Evolutionary conservation across 345 rosid species (phyloP).

Genomic region (Microthlaspi erraticum): DNA sequence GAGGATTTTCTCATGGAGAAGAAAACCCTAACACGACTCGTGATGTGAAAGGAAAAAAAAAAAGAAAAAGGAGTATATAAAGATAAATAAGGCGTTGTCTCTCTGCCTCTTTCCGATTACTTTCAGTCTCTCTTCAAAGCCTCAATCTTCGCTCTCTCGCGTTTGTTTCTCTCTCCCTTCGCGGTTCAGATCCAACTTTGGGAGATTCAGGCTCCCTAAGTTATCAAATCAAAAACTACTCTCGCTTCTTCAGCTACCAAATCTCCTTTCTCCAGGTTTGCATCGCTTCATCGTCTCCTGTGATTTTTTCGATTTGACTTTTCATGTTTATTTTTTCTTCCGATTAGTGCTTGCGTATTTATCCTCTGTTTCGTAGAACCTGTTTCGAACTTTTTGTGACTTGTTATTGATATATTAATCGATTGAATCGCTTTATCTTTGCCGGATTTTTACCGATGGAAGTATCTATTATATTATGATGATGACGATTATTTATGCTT

Average conservation of each 20-base stretch:
- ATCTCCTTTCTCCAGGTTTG: constrained; percentile 41
- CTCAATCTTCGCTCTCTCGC: constrained; percentile 34
- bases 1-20: constrained; percentile 29
- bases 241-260: constrained; percentile 18
- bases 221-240: constrained; percentile 6
- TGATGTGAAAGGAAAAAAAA: background rate
- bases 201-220: constrained; percentile 45
- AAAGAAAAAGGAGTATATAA: constrained; percentile 27
- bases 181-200: constrained; percentile 55
- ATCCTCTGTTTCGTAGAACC: background rate
- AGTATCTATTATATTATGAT: constrained; percentile 7
- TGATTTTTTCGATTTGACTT: background rate
- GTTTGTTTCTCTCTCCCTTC: constrained; percentile 24
- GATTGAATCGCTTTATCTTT: too few relatives aligned
- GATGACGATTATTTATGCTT: constrained; percentile 25
- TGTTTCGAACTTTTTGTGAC: too few relatives aligned
- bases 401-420: too few relatives aligned
- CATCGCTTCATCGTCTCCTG: background rate
- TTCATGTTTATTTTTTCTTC: background rate
- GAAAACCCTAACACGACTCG: constrained; percentile 46
- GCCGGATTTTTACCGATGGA: too few relatives aligned
- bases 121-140: constrained; percentile 28
- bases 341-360: constrained; percentile 6
- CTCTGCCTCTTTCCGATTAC: constrained; percentile 36
- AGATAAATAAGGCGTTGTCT: constrained; percentile 1